Base-by-base conservation (phyloP, 2,329 filamentous ascomycete species). In the Alternaria arbusti region DNA sequence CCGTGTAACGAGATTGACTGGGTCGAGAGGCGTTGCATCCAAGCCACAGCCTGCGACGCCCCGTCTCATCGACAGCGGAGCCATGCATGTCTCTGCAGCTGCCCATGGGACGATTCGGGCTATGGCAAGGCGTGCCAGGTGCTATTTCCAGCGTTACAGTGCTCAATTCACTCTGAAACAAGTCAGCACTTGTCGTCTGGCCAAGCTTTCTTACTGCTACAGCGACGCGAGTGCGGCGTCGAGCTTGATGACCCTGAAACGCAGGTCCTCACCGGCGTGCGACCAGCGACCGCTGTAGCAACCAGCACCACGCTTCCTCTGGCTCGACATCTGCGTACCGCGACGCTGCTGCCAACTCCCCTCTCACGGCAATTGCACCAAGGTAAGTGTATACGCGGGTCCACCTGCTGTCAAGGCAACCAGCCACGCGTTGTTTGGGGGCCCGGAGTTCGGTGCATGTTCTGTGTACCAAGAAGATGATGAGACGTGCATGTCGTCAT, bases 401-500 rank as follows among this genome's bases (percentile, higher is more conserved):
- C 64, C 49, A 55, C 57, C 22, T 50, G 58, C 56, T 64, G 64
- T 64, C 60, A 59, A 57, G 59, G n/a, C 50, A 54, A 57, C 46
- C 56, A 40, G 60, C 56, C 56, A 59, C 47, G 50, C 49, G 25
- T 62, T 47, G 28, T 46, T 22, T 54, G 26, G 57, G 28, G 26
- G 43, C 40, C 20, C 22, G 22, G 59, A 36, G 51, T 30, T 20
- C 26, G 54, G 43, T 22, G 43, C 54, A 30, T 25, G 43, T 47
- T 56, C 15, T 56, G 43, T 26, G 8, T 26, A 25, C 20, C 57
- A 28, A 36, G 23, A 22, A 26, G 57, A 43, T 40, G 20, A 55
- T 67, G 64, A 67, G 63, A 67, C 61, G 17, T 30, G 47, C 43
- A 57, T 67, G 65, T 67, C 65, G 62, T 67, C 65, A 67, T 63